Evolutionary conservation across 208 protist genomes (phyloP), one percentile per base, ranked within the genome.

Genomic region (Crithidia fasciculata): DNA sequence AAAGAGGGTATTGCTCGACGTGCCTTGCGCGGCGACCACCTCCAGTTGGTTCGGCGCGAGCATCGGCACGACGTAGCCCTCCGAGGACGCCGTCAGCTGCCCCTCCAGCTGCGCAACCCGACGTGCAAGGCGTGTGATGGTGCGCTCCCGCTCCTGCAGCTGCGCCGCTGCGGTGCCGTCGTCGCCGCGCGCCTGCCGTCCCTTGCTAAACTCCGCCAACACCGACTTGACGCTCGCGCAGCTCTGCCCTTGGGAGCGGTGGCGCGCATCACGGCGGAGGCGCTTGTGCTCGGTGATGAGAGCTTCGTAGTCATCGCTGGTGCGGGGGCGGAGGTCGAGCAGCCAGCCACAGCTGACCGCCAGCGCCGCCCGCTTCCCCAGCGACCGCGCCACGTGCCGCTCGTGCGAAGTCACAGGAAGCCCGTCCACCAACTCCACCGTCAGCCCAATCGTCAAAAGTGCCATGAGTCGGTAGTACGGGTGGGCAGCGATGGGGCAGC

Each of bases 311-410:
- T 84, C 84, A 12, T 76, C 73, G 28, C 52, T 45, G 18, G 78
- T 74, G 18, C 85, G 78, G 0, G 83, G 74, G 19, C 75, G 65
- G 53, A 85, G 58, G 62, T 93, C 85, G 47, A 91, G 68, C 41
- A 89, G 73, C 90, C 92, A 95, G 12, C 89, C 92, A 72, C 88
- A 90, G 57, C 89, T 94, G 9, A 95, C 85, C 9, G 89, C 89
- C 9, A 96, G 65, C 4, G 89, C 89, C 1, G 86, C 86, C 39
- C 76, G 54, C 52, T 80, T 62, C 13, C 82, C 83, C 43, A 86
- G 56, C 5, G 57, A 15, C 3, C 80, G 67, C 15, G 89, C 90
- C 4, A 82, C 43, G 10, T 82, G 74, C 8, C 81, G 76, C 67
- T 96, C 89, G 36, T 87, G 81, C 6, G 49, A 54, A 3, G 80